A percentile compares a stretch with the other conserved stretches of the same genome.
These are phyloP conservation scores for Cronartium ribicola DNA, from an alignment of 1,284 basidiomycete genomes.

Conservation along the genomic window DNA sequence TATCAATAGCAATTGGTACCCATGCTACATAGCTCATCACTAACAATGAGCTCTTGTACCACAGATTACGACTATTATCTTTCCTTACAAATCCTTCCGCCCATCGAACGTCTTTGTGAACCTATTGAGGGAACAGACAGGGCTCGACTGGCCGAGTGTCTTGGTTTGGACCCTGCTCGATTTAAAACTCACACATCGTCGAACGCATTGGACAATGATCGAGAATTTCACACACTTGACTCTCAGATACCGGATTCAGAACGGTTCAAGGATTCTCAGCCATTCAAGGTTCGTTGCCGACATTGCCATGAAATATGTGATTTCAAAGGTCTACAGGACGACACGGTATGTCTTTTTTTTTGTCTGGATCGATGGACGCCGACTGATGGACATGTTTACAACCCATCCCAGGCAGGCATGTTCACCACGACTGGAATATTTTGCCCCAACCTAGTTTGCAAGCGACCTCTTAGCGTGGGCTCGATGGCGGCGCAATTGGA, in stretches of 20 bases:
- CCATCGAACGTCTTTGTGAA: conserved; percentile 90
- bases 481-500: conserved; percentile 81
- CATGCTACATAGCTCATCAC: background rate
- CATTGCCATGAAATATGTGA: conserved; percentile 63
- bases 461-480: conserved; percentile 57
- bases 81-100: conserved; percentile 84
- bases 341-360: conserved; percentile 57
- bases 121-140: conserved; percentile 94
- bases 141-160: conserved; percentile 82
- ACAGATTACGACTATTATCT: conserved; percentile 89
- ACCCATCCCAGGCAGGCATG: conserved; percentile 48
- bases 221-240: conserved; percentile 74
- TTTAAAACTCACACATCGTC: conserved; percentile 59
- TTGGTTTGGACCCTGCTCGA: conserved; percentile 80
- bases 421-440: conserved; percentile 57
- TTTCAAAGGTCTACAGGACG: conserved; percentile 66
- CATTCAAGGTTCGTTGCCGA: conserved; percentile 69
- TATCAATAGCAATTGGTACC: background rate
- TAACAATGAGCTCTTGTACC: background rate
- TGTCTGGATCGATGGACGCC: conserved; percentile 54
- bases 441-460: conserved; percentile 58
- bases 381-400: conserved; percentile 11
- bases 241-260: conserved; percentile 84
- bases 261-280: conserved; percentile 70
- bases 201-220: conserved; percentile 57